Evolutionary conservation across 2,329 filamentous ascomycete genomes (phyloP).

Genomic region (Penicillium griseofulvum): DNA sequence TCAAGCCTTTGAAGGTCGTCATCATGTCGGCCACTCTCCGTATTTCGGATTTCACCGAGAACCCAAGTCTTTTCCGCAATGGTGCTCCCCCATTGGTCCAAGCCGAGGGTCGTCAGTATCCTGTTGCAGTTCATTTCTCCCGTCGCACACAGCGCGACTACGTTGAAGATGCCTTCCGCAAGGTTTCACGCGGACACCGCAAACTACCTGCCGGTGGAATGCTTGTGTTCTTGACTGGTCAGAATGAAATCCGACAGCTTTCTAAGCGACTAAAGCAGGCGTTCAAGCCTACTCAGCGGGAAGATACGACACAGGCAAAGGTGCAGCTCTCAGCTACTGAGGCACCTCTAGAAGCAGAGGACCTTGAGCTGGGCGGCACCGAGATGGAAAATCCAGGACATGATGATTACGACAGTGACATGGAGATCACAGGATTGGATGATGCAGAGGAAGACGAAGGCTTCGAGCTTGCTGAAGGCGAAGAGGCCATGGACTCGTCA

Average conservation of each 20-base stretch:
- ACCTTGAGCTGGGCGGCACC: constrained; percentile 73
- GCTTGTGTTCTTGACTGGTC: constrained; percentile 89
- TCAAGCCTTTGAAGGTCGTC: constrained; percentile 82
- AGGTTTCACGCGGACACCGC: constrained; percentile 80
- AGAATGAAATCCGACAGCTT: constrained; percentile 85
- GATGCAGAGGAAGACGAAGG: constrained; percentile 63
- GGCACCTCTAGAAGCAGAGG: constrained; percentile 77
- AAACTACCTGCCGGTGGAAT: constrained; percentile 90
- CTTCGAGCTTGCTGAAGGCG: constrained; percentile 59
- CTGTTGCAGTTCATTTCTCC: constrained; percentile 86
- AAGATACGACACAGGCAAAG: constrained; percentile 58
- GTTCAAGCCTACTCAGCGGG: constrained; percentile 55
- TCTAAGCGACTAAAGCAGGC: constrained; percentile 72
- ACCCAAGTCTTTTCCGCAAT: constrained; percentile 71
- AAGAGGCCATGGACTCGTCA: constrained; percentile 57
- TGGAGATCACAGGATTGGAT: constrained; percentile 60
- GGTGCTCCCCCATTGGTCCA: constrained; percentile 78
- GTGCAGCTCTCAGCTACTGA: constrained; percentile 75
- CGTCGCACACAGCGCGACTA: constrained; percentile 82
- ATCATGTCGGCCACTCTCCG: constrained; percentile 97
- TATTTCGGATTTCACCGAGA: constrained; percentile 86
- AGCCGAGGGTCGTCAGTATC: constrained; percentile 86
- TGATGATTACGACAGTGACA: constrained; percentile 55
- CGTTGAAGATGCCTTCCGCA: constrained; percentile 82
- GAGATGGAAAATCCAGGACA: constrained; percentile 49